Base-by-base conservation (phyloP, 257 asterid species). In the Hygrophila difformis region DNA sequence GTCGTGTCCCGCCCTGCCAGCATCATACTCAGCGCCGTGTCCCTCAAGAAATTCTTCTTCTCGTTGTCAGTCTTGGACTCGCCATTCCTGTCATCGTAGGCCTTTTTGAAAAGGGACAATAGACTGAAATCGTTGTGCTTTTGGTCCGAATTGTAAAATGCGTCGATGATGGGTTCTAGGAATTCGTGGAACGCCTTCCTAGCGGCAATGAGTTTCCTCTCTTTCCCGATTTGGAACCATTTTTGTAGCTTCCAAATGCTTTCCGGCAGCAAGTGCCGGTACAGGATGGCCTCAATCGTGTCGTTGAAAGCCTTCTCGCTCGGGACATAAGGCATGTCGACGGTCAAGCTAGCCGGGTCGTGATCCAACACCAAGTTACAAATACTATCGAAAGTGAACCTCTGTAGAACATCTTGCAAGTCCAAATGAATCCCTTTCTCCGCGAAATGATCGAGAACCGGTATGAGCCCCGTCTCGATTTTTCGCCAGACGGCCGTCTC, bases 351-450 rank as follows among this genome's bases (percentile, higher is more conserved):
- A 5, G 37, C 8, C 0, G 82, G 78, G 38, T 74, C 82, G 12
- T 17, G 11, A 12, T 31, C 73, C 47, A 73, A 4, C 7, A 68
- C 60, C 0, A 68, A 0, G 1, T 43, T 39, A 43, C 73, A 73
- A 2, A 50, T 39, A 1, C 17, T 45, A 51, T 73, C 76, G 5
- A 73, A 68, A 6, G 68, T 42, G 39, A 73, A 68, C 18, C 76
- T 18, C 33, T 64, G 73, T 29, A 73, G 61, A 24, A 73, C 12
- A n/a, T 74, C 69, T 29, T 70, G 82, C 67, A 74, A 24, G 50
- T 74, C 75, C 0, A 74, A 5, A n/a, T 39, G 60, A 0, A 1
- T 8, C 8, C 55, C 64, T n/a, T 11, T 7, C 0, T 39, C 8
- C 0, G 15, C 44, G 53, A 60, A 57, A 51, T 21, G 15, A 0